A percentile compares a stretch with the other conserved stretches of the same genome.
Evolutionary conservation across 805 yeast species (phyloP).

Genomic region (Kluyveromyces dobzhanskii): DNA sequence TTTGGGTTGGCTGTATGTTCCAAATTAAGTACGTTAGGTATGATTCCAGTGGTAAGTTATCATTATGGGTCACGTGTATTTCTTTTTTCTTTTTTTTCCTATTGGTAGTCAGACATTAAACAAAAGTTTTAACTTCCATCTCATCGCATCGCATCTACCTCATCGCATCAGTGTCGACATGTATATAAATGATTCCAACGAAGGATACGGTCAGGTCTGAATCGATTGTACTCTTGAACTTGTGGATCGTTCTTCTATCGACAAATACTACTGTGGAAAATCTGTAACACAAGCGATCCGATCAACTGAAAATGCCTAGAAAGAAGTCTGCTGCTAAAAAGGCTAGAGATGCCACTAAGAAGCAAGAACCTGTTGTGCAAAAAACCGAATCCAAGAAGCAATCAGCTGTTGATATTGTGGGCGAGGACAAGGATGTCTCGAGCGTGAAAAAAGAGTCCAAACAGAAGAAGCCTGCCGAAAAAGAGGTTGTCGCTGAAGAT

Average conservation of each 20-base stretch:
- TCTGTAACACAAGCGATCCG: no score
- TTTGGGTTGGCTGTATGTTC: no score
- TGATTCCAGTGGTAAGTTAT: no score
- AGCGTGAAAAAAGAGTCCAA: slow-evolving; percentile 12
- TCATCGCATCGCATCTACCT: slow-evolving; percentile 9
- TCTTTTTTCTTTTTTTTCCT: background rate
- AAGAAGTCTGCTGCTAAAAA: slow-evolving; percentile 77
- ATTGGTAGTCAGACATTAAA: background rate
- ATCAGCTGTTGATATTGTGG: slow-evolving; percentile 9
- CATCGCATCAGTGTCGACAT: no score
- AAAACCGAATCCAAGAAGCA: slow-evolving; percentile 13
- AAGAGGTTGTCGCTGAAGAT: slow-evolving; percentile 23
- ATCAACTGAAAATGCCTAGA: slow-evolving; percentile 52
- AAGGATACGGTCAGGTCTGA: no score
- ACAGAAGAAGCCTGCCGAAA: slow-evolving; percentile 20
- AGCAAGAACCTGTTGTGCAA: slow-evolving; percentile 10
- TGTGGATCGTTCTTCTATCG: no score
- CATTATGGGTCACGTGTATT: background rate
- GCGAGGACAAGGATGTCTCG: slow-evolving; percentile 9
- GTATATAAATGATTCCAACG: no score
- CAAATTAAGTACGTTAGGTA: no score
- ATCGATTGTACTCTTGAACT: no score
- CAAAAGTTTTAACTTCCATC: slow-evolving; percentile 9
- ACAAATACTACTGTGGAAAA: no score
- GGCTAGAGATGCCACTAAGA: slow-evolving; percentile 43